Percentiles rank a stretch among this genome's conserved stretches.
Evolutionary conservation across 371 early-diverging fungal species (phyloP).

Genomic region (Capillidium heterosporum): DNA sequence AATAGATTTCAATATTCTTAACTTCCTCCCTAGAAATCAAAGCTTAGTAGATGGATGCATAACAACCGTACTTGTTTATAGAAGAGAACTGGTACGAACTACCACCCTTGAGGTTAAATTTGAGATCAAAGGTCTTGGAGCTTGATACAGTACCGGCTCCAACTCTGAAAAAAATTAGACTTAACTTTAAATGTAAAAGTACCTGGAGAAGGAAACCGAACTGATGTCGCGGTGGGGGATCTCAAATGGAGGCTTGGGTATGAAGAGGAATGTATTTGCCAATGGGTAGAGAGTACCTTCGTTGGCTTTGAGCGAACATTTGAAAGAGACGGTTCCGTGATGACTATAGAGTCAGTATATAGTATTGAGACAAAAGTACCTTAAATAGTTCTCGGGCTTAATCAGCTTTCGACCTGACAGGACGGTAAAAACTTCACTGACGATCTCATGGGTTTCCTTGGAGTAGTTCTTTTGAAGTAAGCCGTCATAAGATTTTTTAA

Average conservation of each 20-base stretch:
- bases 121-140: constrained; percentile 83
- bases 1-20: constrained; percentile 55
- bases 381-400: constrained; percentile 1
- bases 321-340: constrained; percentile 65
- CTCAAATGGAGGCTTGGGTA: constrained; percentile 88
- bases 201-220: constrained; percentile 70
- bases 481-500: constrained; percentile 50
- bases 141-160: constrained; percentile 37
- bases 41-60: not conserved
- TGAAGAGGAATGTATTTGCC: constrained; percentile 79
- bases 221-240: constrained; percentile 75
- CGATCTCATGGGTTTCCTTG: constrained; percentile 71
- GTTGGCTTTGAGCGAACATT: constrained; percentile 95
- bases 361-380: constrained; percentile 9
- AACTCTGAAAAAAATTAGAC: constrained; percentile 26
- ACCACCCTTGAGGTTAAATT: constrained; percentile 63
- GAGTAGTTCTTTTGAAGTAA: constrained; percentile 75
- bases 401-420: constrained; percentile 33
- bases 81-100: constrained; percentile 72
- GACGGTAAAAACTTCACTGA: constrained; percentile 78
- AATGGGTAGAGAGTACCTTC: constrained; percentile 94
- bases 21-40: constrained; percentile 57
- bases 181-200: not conserved
- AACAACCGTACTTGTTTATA: constrained; percentile 33
- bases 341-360: constrained; percentile 18